Conservation (phyloP, 2,329 filamentous ascomycete genomes). For the Xylariaceae sp. region DNA sequence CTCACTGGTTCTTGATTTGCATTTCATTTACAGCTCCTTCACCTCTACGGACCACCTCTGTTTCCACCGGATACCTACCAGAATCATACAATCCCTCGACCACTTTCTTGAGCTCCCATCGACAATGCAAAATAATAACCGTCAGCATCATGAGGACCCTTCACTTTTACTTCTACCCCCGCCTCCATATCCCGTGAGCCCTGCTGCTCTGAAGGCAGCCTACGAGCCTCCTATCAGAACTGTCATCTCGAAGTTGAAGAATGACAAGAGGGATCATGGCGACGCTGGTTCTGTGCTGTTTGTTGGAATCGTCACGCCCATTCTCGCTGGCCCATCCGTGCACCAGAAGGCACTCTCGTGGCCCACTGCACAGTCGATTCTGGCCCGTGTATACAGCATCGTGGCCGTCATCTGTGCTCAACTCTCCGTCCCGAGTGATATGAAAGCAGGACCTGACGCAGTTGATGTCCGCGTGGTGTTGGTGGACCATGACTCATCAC, state of each 20-base stretch:
- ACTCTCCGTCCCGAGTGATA: conserved; percentile 55
- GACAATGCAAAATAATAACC: conserved; percentile 19
- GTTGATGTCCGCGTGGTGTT: conserved; percentile 73
- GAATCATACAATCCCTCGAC: too few species aligned
- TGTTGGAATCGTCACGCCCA: conserved; percentile 57
- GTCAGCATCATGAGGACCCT: conserved; percentile 28
- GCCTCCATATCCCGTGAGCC: conserved; percentile 52
- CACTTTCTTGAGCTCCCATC: neutral
- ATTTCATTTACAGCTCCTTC: too few species aligned
- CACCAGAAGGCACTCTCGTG: conserved; percentile 56
- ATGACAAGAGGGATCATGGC: conserved; percentile 27
- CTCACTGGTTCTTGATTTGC: too few species aligned
- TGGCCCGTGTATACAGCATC: conserved; percentile 74
- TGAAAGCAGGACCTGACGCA: conserved; percentile 54
- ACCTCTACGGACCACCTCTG: too few species aligned
- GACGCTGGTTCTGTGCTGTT: conserved; percentile 37
- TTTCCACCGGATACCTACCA: too few species aligned
- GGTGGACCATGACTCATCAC: conserved; percentile 53
- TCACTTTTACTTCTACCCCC: conserved; percentile 60
- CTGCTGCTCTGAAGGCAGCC: conserved; percentile 48
- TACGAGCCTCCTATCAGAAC: conserved; percentile 56
- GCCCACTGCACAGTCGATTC: conserved; percentile 62
- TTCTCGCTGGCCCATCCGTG: conserved; percentile 49
- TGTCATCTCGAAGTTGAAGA: conserved; percentile 46
- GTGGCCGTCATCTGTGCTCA: conserved; percentile 66